Evolutionary conservation across 1,284 basidiomycete genomes (phyloP), one percentile per base, ranked within the genome.

Genomic region (Moesziomyces aphidis): DNA sequence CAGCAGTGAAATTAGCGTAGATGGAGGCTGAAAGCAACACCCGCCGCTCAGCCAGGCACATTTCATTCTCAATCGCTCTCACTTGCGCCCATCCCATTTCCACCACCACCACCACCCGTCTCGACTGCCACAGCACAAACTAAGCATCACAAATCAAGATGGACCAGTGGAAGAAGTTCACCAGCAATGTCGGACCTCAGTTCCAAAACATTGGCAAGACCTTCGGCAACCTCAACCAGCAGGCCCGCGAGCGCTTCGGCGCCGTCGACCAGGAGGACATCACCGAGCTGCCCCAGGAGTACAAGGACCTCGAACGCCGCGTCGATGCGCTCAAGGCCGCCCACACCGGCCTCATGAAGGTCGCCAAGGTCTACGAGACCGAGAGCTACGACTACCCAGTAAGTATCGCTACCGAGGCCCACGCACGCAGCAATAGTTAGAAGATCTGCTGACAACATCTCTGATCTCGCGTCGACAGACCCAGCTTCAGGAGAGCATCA

Each of bases 291-390:
- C 74, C 72, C 47, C 59, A 93, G 71, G 95, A 99, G 85, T 99
- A 99, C 89, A 95, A 91, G 85, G 93, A 95, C 82, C 90, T 99
- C 78, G 96, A 99, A 86, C 88, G 91, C 50, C 91, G 95, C 60
- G 96, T 99, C 44, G 97, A 99, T 86, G 93, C 93, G 39, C 90
- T 99, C 56, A 90, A 91, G 79, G 87, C 88, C 31, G 83, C 85
- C 58, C 95, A 98, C 85, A 85, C 91, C 62, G 86, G 89, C 24
- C 79, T 99, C 49, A 89, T 97, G 85, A 97, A 92, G 91, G 73
- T 71, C 34, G 76, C 68, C 31, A 67, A 61, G 53, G 58, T 68
- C 23, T 84, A 79, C 69, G 83, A 84, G 64, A 71, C 61, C 48
- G 83, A 84, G 61, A 72, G 67, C 53, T 83, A 83, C 57, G 83